A percentile compares a stretch with the other conserved stretches of the same genome.
These are phyloP conservation scores for Calocera viscosa DNA, from an alignment of 768 basidiomycete species.

Conservation along the genomic window DNA sequence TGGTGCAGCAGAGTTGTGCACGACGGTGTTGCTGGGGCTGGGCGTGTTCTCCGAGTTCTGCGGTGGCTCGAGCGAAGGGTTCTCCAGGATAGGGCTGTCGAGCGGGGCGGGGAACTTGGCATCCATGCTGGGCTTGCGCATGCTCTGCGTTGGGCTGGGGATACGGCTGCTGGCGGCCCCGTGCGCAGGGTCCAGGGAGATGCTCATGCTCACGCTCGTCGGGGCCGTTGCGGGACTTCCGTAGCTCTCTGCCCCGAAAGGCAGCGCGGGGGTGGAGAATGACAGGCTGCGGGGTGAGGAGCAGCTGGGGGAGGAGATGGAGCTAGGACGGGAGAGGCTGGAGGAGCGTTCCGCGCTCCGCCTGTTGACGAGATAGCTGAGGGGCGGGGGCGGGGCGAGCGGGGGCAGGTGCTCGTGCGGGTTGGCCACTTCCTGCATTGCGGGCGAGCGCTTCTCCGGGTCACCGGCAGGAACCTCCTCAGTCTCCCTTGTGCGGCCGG, in stretches of 20 bases:
- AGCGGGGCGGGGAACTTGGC: not conserved
- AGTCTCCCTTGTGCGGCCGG: not conserved
- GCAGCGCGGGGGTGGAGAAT: not conserved
- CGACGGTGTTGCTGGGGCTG: not conserved
- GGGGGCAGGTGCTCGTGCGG: conserved; percentile 28
- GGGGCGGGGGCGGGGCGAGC: conserved; percentile 77
- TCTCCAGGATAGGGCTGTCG: not conserved
- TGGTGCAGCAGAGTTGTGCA: not conserved
- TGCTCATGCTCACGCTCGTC: not conserved
- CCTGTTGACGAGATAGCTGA: conserved; percentile 66
- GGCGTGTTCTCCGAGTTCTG: not conserved
- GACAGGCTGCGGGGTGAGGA: not conserved
- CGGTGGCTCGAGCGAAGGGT: not conserved
- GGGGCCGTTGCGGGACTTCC: not conserved
- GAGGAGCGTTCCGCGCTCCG: conserved; percentile 12
- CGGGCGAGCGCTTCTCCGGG: not conserved
- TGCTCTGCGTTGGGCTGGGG: conserved; percentile 6
- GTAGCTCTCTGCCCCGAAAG: not conserved
- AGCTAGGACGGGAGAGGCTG: not conserved
- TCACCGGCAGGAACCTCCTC: not conserved
- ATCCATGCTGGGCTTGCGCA: not conserved
- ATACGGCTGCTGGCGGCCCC: not conserved
- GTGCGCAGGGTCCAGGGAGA: not conserved
- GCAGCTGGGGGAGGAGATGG: not conserved
- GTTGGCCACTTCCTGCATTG: not conserved